Evolutionary conservation across 306 rosid species (phyloP), one percentile per base, ranked within the genome.

Genomic region (Lathyrus tuberosus): DNA sequence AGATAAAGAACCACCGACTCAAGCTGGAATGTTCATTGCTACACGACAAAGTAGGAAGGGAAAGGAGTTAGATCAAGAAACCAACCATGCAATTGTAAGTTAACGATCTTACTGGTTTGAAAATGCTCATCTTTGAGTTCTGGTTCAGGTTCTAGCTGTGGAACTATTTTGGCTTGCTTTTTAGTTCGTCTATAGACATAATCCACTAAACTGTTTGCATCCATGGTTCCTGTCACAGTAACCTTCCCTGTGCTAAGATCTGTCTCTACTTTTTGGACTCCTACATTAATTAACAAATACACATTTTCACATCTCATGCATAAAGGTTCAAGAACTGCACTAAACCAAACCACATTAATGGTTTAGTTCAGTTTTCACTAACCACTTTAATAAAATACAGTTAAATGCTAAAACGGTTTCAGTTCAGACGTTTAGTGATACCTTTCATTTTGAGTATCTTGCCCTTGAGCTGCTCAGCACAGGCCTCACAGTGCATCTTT

Each of bases 371-470:
- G 28, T 24, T 24, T 2, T 24, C 28, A 2, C 0, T 24, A 1
- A 24, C 28, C 28, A 24, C 28, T 24, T 24, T 24, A 24, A 24
- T 24, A 24, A 24, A 24, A 24, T 24, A 24, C 28, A 2, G 28
- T 24, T 24, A 24, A 24, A 2, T 24, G 28, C 3, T 24, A 24
- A 24, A 24, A 24, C 28, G 28, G 28, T 24, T 24, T 24, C 3
- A 24, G 3, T 24, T 24, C 28, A n/a, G n/a, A n/a, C n/a, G 3
- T 24, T 24, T 2, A 2, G 28, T 24, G 3, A 3, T 24, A 89
- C 98, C 98, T 85, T 88, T 92, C 91, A 89, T 80, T 87, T 92
- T 79, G 70, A 89, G 91, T 41, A 92, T 92, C 84, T 86, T 89
- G 54, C 33, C 83, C 83, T 88, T 83, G 43, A 92, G 93, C 61